phyloP scores from a whole-genome alignment of 345 rosid genomes.

The Psidium friedrichsthalianum region DNA sequence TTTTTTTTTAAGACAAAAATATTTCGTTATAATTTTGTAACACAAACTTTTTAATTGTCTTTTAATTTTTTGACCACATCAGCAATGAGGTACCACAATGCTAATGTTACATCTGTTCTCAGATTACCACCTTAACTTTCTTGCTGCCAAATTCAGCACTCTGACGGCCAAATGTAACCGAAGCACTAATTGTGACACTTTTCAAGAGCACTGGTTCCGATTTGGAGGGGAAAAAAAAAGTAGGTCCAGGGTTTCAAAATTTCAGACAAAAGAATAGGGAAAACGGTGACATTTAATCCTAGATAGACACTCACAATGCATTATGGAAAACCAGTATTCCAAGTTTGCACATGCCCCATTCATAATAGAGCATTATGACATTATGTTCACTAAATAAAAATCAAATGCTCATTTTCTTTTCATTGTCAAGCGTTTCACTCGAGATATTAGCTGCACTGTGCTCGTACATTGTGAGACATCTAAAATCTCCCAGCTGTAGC shows the following conservation, averaged over 20 bases:
- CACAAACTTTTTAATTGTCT: neutral
- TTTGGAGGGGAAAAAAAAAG: neutral
- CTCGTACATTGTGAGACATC: neutral
- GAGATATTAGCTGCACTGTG: neutral
- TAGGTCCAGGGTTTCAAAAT: no score
- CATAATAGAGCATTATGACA: neutral
- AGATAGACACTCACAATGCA: neutral
- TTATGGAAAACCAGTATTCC: neutral
- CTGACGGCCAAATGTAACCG: neutral
- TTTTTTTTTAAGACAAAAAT: no score
- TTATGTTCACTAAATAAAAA: neutral
- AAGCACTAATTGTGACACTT: neutral
- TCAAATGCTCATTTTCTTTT: neutral
- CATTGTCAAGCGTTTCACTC: neutral
- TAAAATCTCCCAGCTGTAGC: neutral
- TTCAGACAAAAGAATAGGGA: neutral
- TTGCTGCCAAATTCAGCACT: neutral
- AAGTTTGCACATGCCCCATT: neutral
- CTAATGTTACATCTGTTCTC: neutral
- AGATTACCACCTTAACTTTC: neutral
- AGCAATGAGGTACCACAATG: neutral
- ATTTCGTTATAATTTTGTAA: no score
- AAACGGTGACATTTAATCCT: neutral
- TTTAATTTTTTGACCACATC: neutral
- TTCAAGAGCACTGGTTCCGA: neutral